Percentiles rank a stretch among this genome's conserved stretches.
These are phyloP conservation scores for Apiotrichum gamsii DNA, from an alignment of 1,284 basidiomycete species.

Conservation along the genomic window DNA sequence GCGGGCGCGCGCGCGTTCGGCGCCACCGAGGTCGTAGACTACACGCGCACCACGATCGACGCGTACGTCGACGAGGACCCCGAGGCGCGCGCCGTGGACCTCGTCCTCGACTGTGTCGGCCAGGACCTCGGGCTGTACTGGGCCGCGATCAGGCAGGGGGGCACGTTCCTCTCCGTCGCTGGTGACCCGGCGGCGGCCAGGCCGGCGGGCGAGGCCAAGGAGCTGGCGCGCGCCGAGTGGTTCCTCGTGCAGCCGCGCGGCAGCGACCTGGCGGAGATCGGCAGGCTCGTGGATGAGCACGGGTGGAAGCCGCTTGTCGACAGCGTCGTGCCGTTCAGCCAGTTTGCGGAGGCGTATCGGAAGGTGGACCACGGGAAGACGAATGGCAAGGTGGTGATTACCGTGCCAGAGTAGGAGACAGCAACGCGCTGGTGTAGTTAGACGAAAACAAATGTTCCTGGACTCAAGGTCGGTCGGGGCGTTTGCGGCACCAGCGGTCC, in stretches of 20 bases:
- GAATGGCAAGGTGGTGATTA: conserved; percentile 13
- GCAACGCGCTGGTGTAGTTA: no score
- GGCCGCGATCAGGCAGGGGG: conserved; percentile 8
- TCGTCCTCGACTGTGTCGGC: conserved; percentile 12
- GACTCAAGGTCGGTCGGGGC: no score
- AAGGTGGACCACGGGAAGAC: conserved; percentile 10
- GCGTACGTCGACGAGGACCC: background rate
- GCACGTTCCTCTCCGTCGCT: conserved; percentile 8
- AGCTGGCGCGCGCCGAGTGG: conserved; percentile 4
- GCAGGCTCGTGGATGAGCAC: conserved; percentile 1
- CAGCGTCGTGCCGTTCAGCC: conserved; percentile 10
- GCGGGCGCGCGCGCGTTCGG: background rate
- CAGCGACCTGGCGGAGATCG: conserved; percentile 7
- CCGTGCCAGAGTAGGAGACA: no score
- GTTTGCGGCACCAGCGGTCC: no score
- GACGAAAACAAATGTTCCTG: no score
- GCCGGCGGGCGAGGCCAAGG: conserved; percentile 1
- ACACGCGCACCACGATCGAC: background rate
- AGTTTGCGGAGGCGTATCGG: conserved; percentile 8
- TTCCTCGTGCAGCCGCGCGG: conserved; percentile 17
- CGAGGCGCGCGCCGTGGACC: conserved; percentile 8
- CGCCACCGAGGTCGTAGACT: conserved; percentile 8
- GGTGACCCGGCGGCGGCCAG: conserved; percentile 2
- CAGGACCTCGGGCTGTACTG: conserved; percentile 2
- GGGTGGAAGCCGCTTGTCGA: conserved; percentile 10